phyloP scores from a whole-genome alignment of 495 filamentous ascomycete species.

The Achaetomiella virescens region DNA sequence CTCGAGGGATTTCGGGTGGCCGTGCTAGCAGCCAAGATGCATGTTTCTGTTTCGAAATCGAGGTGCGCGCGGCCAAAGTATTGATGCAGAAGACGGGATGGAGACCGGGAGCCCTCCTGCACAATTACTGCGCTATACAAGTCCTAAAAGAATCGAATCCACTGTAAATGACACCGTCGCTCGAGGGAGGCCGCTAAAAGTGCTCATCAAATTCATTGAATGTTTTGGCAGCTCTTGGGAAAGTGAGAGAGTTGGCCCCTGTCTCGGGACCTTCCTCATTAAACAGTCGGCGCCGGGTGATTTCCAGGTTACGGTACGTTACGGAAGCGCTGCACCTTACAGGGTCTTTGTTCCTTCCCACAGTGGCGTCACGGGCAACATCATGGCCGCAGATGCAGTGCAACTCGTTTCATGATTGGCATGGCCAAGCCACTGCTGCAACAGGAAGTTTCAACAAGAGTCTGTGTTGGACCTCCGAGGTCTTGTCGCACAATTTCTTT shows the following conservation, averaged over 20 bases:
- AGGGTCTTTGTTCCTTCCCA: neutral
- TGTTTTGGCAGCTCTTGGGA: neutral
- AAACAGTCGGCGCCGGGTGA: conserved; percentile 2
- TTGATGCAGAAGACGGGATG: neutral
- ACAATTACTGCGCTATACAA: neutral
- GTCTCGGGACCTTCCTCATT: conserved; percentile 8
- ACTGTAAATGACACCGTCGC: conserved; percentile 3
- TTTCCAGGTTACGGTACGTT: too few relatives aligned
- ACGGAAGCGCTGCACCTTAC: neutral
- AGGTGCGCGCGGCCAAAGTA: neutral
- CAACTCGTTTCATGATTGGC: neutral
- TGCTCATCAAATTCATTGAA: conserved; percentile 12
- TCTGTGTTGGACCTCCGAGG: neutral
- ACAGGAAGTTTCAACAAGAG: neutral
- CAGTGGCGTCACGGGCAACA: neutral
- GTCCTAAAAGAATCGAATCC: neutral
- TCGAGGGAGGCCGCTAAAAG: conserved; percentile 6
- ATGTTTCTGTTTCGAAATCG: conserved; percentile 13
- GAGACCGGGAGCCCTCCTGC: conserved; percentile 8
- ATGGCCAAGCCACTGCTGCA: too few relatives aligned
- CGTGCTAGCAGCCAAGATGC: neutral
- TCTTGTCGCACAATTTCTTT: neutral
- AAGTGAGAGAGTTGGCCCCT: conserved; percentile 4
- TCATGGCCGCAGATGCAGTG: neutral
- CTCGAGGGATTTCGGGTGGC: conserved; percentile 4